These are phyloP conservation scores for Rhododendron henanense DNA, from an alignment of 148 eudicot genomes.

Conservation along the genomic window DNA sequence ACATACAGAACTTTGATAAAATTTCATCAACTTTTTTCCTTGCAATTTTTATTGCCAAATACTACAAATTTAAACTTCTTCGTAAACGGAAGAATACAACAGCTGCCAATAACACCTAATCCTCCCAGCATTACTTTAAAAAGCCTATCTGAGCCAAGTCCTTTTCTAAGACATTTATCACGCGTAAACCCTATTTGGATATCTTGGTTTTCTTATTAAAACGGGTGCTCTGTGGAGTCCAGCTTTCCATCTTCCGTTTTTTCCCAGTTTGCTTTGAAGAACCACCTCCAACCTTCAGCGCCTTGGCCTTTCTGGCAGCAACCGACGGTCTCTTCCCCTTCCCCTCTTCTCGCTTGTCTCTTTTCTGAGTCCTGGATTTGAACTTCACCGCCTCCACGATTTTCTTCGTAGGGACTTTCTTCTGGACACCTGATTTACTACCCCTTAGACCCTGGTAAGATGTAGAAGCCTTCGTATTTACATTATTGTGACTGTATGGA, in stretches of 20 bases:
- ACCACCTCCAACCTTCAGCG: conserved; percentile 23
- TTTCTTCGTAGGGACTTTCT: conserved; percentile 37
- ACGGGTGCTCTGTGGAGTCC: conserved; percentile 49
- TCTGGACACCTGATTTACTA: conserved; percentile 68
- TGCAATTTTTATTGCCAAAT: neutral
- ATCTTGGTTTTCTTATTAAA: conserved; percentile 57
- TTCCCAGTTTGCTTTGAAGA: conserved; percentile 37
- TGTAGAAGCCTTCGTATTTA: conserved; percentile 24
- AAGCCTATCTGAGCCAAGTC: neutral
- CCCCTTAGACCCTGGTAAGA: conserved; percentile 89
- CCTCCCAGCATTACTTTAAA: neutral
- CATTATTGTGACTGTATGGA: conserved; percentile 17
- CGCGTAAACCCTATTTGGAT: conserved; percentile 21
- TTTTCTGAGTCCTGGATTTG: conserved; percentile 25
- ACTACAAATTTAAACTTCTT: neutral
- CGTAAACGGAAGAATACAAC: neutral
- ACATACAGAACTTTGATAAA: too few relatives aligned
- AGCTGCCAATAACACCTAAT: neutral
- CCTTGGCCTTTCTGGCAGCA: conserved; percentile 75
- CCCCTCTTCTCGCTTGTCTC: conserved; percentile 33
- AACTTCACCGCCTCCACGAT: conserved; percentile 18
- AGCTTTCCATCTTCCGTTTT: conserved; percentile 64
- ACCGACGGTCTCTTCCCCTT: conserved; percentile 74
- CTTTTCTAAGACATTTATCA: neutral
- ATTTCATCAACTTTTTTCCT: too few relatives aligned